Percentiles rank a stretch among this genome's conserved stretches.
phyloP scores from a whole-genome alignment of 495 filamentous ascomycete species.

The Poronia punctata region DNA sequence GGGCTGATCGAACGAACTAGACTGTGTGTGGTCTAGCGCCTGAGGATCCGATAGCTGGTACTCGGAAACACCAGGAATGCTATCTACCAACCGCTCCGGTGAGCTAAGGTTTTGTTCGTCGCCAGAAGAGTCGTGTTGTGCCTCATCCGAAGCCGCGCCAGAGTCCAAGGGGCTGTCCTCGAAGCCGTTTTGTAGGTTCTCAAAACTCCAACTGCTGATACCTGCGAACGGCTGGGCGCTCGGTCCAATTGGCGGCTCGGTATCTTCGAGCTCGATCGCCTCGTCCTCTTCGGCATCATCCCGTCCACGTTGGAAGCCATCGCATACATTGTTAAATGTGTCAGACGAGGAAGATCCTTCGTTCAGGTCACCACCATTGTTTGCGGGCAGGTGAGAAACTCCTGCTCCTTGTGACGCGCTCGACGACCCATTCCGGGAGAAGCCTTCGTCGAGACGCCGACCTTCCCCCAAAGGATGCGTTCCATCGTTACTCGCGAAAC shows the following conservation, averaged over 20 bases:
- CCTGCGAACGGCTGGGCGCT: conserved; percentile 11
- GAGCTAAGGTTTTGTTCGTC: conserved; percentile 22
- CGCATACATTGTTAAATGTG: too few relatives aligned
- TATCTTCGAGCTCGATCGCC: conserved; percentile 25
- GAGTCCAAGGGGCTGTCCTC: conserved; percentile 26
- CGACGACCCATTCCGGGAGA: conserved; percentile 79
- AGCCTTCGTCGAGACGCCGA: conserved; percentile 72
- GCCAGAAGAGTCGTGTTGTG: conserved; percentile 30
- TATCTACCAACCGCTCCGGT: conserved; percentile 15
- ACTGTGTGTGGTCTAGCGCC: conserved; percentile 8
- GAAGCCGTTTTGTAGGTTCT: conserved; percentile 12
- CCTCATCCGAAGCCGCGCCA: conserved; percentile 28
- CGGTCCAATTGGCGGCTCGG: conserved; percentile 2
- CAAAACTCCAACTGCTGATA: conserved; percentile 32
- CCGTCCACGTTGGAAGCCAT: conserved; percentile 7
- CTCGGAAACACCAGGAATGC: conserved; percentile 17
- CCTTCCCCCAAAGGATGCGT: conserved; percentile 67
- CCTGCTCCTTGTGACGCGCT: conserved; percentile 70
- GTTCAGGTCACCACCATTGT: conserved; percentile 46
- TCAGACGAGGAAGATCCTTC: too few relatives aligned
- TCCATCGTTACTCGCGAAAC: conserved; percentile 39
- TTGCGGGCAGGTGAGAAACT: conserved; percentile 63
- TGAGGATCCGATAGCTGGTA: conserved; percentile 14
- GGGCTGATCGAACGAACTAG: conserved; percentile 14
- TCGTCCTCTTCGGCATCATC: conserved; percentile 34